Evolutionary conservation across 768 basidiomycete genomes (phyloP), one percentile per base, ranked within the genome.

Genomic region (Aureoboletus auriporus): DNA sequence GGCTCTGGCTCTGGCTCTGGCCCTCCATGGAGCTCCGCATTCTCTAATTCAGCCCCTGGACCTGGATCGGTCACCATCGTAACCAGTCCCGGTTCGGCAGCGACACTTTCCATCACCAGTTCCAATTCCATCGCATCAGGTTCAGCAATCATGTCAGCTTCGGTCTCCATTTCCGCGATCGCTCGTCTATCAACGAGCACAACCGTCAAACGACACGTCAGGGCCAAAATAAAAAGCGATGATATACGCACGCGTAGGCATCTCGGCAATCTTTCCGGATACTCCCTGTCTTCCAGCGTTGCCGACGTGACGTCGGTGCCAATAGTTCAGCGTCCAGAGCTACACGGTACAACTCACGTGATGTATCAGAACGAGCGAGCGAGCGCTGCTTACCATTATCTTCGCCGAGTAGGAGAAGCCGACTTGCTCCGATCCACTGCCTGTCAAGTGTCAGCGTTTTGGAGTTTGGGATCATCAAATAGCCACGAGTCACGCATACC

Each of bases 371-470:
- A 31, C 30, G 30, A 9, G 12, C 30, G 12, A 8, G 30, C 30
- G 12, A 8, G 12, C 5, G 12, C n/a, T 11, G 49, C 80, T 64
- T 58, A 92, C 91, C 75, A 55, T 77, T 63, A 59, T 82, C 75
- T 56, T 89, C 89, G 5, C 85, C 86, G 3, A 95, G 71, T 47
- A 81, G 57, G 39, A 77, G 70, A n/a, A 95, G 66, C 47, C 76
- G 75, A 27, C 75, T 77, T 12, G 71, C 51, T 4, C 71, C 61
- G 4, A 90, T 71, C 72, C 77, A 85, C 68, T 80, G 76, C 88
- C 88, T 89, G 49, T 13, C 40, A 17, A 46, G 37, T 11, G 28
- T 40, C 35, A 26, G 42, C 35, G n/a, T 39, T 11, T 4, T 53
- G 10, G n/a, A 51, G 20, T n/a, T 42, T 11, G 26, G n/a, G 9